Evolutionary conservation across 345 rosid genomes (phyloP).

Genomic region (Eucalyptus sideroxylon): DNA sequence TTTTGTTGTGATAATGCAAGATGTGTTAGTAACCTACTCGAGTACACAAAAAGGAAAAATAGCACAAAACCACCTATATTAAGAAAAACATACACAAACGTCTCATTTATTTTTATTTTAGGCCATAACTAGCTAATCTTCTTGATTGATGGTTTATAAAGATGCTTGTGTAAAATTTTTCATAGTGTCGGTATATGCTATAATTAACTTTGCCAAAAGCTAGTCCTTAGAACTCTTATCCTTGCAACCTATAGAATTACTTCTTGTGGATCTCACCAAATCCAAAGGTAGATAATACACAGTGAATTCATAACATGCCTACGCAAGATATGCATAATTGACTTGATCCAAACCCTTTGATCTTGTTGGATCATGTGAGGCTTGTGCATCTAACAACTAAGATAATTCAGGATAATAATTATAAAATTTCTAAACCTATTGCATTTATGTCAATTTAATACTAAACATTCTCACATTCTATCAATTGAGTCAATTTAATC

Average conservation of each 20-base stretch:
- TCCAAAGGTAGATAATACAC: neutral
- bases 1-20: neutral
- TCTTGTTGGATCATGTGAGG: neutral
- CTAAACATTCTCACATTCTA: accelerated
- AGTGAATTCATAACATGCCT: neutral
- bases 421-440: too few species aligned
- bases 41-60: neutral
- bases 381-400: neutral
- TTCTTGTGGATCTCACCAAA: neutral
- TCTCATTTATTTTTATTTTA: neutral
- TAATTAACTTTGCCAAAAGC: neutral
- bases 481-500: too few species aligned
- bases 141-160: neutral
- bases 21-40: neutral
- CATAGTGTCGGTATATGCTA: neutral
- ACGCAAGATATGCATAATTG: neutral
- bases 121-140: neutral
- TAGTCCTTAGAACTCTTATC: neutral
- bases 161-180: neutral
- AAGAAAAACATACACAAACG: neutral
- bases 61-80: neutral
- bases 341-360: neutral
- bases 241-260: neutral
- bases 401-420: neutral
- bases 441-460: too few species aligned